Evolutionary conservation across 2,329 filamentous ascomycete genomes (phyloP).

Genomic region (Shiraia sp.): DNA sequence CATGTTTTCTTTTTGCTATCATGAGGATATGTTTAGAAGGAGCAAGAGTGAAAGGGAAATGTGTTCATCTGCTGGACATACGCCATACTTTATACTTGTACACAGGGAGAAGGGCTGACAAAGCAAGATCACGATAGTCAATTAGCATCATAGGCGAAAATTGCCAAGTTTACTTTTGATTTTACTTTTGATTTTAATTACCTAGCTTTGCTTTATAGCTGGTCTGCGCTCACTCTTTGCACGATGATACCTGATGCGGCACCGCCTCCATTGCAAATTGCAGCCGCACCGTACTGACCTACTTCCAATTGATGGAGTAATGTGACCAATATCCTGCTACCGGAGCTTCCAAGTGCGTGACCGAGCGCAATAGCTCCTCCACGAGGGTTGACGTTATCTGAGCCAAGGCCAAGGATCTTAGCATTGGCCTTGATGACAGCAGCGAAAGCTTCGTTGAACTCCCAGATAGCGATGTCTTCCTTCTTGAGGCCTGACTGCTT

Average conservation of each 20-base stretch:
- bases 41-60: no score
- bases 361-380: conserved; percentile 92
- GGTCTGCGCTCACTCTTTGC: conserved; percentile 63
- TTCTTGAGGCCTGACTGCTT: conserved; percentile 87
- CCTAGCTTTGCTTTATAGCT: conserved; percentile 17
- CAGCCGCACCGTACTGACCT: conserved; percentile 91
- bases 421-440: conserved; percentile 93
- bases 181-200: neutral
- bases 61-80: no score
- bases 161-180: no score
- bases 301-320: conserved; percentile 88
- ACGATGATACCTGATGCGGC: conserved; percentile 91
- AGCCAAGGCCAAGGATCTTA: conserved; percentile 82
- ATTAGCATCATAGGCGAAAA: conserved; percentile 3
- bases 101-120: neutral
- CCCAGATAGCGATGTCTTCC: conserved; percentile 92
- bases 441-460: conserved; percentile 98
- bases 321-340: conserved; percentile 86
- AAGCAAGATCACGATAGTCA: no score
- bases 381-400: conserved; percentile 80
- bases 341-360: conserved; percentile 91
- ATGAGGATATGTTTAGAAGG: neutral
- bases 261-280: conserved; percentile 96
- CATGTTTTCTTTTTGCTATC: conserved; percentile 9
- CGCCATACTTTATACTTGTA: neutral